Percentiles rank a stretch among this genome's conserved stretches.
These are phyloP conservation scores for Claviceps capensis DNA, from an alignment of 2,329 filamentous ascomycete species.

Conservation along the genomic window DNA sequence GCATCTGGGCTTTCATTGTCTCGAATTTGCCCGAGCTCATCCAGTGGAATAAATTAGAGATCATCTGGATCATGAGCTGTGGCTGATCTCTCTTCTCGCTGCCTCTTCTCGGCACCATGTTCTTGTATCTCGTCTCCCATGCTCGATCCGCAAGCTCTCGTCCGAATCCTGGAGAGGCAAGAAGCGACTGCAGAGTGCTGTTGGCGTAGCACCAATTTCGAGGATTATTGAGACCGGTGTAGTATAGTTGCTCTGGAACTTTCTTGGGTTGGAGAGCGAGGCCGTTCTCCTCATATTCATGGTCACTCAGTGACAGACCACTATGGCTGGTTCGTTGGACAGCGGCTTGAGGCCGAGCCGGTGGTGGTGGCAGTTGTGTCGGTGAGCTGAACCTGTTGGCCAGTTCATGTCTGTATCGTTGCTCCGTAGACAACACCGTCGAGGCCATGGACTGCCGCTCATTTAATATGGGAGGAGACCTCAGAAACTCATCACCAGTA, in stretches of 20 bases:
- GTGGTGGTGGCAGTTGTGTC: constrained; percentile 40
- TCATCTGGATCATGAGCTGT: constrained; percentile 45
- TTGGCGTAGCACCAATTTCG: constrained; percentile 86
- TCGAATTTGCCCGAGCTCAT: constrained; percentile 36
- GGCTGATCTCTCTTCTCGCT: constrained; percentile 39
- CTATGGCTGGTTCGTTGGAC: constrained; percentile 64
- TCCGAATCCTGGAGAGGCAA: constrained; percentile 57
- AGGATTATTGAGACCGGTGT: constrained; percentile 64
- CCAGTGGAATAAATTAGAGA: constrained; percentile 46
- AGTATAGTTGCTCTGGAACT: constrained; percentile 26
- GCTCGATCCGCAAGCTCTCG: constrained; percentile 44
- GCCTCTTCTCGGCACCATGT: constrained; percentile 43
- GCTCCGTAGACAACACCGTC: constrained; percentile 16
- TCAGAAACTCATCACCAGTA: constrained; percentile 71
- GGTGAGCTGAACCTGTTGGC: constrained; percentile 26
- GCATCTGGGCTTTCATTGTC: constrained; percentile 38
- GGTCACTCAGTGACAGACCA: constrained; percentile 42
- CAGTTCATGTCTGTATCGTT: constrained; percentile 15
- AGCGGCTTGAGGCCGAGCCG: constrained; percentile 53
- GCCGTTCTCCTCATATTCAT: constrained; percentile 16
- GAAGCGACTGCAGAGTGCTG: constrained; percentile 72
- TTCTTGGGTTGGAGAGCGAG: constrained; percentile 25
- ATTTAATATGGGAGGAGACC: constrained; percentile 59
- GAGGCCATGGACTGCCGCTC: constrained; percentile 47
- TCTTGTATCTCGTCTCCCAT: constrained; percentile 50